Percentiles rank a stretch among this genome's conserved stretches.
Conservation (phyloP, 768 basidiomycete species). For the Termitomyces sp. region DNA sequence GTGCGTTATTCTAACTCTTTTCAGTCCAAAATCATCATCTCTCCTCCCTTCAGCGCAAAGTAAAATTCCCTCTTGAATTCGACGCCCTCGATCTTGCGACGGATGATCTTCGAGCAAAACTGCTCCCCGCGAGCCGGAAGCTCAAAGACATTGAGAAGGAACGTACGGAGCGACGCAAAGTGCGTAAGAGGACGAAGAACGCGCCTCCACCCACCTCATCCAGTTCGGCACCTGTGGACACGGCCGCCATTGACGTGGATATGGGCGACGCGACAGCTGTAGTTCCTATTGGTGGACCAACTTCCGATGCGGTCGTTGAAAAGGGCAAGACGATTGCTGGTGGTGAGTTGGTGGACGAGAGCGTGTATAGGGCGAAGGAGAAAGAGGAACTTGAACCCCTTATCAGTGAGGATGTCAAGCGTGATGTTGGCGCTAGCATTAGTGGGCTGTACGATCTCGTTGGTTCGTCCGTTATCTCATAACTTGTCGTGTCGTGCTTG, state of each 20-base stretch:
- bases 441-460: constrained; percentile 89
- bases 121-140: constrained; percentile 67
- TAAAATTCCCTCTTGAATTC: constrained; percentile 89
- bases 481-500: not conserved
- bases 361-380: constrained; percentile 62
- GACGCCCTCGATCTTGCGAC: constrained; percentile 82
- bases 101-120: constrained; percentile 69
- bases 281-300: constrained; percentile 16
- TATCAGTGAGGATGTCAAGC: constrained; percentile 57
- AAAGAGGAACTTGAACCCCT: constrained; percentile 58
- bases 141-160: constrained; percentile 84
- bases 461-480: constrained; percentile 38
- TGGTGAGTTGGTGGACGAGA: constrained; percentile 64
- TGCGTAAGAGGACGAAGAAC: constrained; percentile 70
- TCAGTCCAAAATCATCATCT: too few species aligned
- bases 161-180: constrained; percentile 76
- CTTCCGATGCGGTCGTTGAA: constrained; percentile 19
- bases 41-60: constrained; percentile 57
- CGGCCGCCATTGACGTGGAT: constrained; percentile 41
- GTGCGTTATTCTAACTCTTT: constrained; percentile 32
- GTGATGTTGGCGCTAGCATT: constrained; percentile 69
- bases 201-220: constrained; percentile 23
- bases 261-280: constrained; percentile 35
- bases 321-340: constrained; percentile 27
- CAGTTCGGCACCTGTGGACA: constrained; percentile 17